phyloP scores from a whole-genome alignment of 805 yeast genomes.

The Scheffersomyces stipitis region DNA sequence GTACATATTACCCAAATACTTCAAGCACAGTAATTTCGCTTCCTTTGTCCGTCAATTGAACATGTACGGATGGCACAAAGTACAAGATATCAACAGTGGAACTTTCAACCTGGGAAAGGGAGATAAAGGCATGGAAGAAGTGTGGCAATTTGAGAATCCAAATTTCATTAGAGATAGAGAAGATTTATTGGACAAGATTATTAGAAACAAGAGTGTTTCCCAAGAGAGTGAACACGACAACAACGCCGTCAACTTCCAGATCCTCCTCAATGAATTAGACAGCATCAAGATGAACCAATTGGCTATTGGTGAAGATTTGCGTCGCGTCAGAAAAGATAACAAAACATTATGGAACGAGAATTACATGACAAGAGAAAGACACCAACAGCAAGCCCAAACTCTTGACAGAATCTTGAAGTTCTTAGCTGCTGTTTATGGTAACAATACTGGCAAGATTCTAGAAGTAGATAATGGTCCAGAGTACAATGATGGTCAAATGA shows the following conservation, averaged over 20 bases:
- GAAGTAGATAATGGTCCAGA: conserved; percentile 27
- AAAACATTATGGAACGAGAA: conserved; percentile 91
- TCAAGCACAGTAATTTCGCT: conserved; percentile 94
- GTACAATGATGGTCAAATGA: conserved; percentile 17
- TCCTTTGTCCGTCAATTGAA: conserved; percentile 93
- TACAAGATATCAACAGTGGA: conserved; percentile 86
- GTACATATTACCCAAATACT: conserved; percentile 81
- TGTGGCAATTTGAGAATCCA: conserved; percentile 86
- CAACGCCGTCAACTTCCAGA: conserved; percentile 42
- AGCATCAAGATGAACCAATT: conserved; percentile 73
- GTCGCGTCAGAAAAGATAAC: conserved; percentile 82
- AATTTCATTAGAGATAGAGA: conserved; percentile 75
- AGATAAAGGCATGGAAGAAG: conserved; percentile 58
- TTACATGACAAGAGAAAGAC: conserved; percentile 76
- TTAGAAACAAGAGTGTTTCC: conserved; percentile 59
- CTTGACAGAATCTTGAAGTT: conserved; percentile 85
- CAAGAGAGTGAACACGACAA: conserved; percentile 21
- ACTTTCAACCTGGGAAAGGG: conserved; percentile 43
- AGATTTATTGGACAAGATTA: conserved; percentile 81
- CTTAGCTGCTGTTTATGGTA: conserved; percentile 78
- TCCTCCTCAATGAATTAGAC: conserved; percentile 70
- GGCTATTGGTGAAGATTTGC: conserved; percentile 79
- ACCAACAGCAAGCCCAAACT: conserved; percentile 82
- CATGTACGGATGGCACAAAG: conserved; percentile 99
- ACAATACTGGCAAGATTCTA: conserved; percentile 50